Evolutionary conservation across 2,329 filamentous ascomycete species (phyloP), one percentile per base, ranked within the genome.

Genomic region (Leptographium flavum): DNA sequence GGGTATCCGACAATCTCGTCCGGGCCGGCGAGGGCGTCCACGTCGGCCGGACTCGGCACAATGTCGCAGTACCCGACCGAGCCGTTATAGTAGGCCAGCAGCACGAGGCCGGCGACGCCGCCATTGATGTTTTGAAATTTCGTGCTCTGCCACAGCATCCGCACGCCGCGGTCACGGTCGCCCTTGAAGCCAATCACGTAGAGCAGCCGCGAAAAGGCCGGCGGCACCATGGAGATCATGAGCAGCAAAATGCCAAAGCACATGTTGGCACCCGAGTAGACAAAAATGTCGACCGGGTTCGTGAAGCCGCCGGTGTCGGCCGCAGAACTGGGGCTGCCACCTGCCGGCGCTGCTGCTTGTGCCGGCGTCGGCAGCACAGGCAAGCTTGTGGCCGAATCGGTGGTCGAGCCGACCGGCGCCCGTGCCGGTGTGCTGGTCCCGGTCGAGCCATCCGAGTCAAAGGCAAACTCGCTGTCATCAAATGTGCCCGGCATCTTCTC

Each of bases 171-270:
- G 50, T 86, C 78, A 37, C 88, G 81, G 58, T 96, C 88, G 28
- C 92, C 92, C 49, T 77, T 80, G 64, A 96, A 96, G 1, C 92
- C 92, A 27, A 95, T 83, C 36, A 96, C 81, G 48, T 81, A 85
- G 4, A 96, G 70, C 1, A 98, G 73, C 46, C 79, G 83, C n/a
- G 77, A 82, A 60, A 96, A 94, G 0, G 88, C 78, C 0, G 92
- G 92, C 0, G 92, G 93, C 1, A 96, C 79, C 66, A 96, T 83
- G 13, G 87, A 93, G n/a, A 96, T 79, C 45, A 96, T 70, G 1
- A 96, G 70, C 14, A 93, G 72, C 1, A 96, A 66, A 28, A 93
- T 73, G 3, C 92, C 92, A 55, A 88, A 95, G 61, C 87, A 94
- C 61, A 95, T 81, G 57, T 84, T 92, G 5, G 81, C 77, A 10